Percentiles rank a stretch among this genome's conserved stretches.
These are phyloP conservation scores for Alternaria sp. DNA, from an alignment of 2,329 filamentous ascomycete genomes.

Conservation along the genomic window DNA sequence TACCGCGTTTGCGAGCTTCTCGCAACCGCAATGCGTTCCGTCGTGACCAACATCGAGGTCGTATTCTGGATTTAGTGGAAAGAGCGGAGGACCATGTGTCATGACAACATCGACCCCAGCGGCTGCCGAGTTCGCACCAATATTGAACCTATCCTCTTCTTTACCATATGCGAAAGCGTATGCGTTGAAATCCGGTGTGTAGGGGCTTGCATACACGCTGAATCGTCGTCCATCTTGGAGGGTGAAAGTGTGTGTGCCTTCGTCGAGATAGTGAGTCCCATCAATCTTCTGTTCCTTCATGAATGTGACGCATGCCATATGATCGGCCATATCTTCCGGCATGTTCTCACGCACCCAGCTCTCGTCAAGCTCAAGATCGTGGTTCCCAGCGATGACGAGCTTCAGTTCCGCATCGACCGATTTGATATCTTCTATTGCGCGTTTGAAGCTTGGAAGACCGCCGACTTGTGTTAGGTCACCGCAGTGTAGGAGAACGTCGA, in stretches of 20 bases:
- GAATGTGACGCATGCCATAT: constrained; percentile 31
- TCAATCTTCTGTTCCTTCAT: constrained; percentile 3
- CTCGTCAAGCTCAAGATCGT: constrained; percentile 65
- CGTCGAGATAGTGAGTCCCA: constrained; percentile 61
- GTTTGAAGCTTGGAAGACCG: constrained; percentile 53
- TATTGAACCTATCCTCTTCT: constrained; percentile 21
- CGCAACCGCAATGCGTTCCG: constrained; percentile 11
- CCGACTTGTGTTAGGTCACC: constrained; percentile 55
- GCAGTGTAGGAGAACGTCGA: constrained; percentile 62
- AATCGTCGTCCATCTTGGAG: constrained; percentile 57
- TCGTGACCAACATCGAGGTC: constrained; percentile 4
- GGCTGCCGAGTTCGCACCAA: constrained; percentile 26
- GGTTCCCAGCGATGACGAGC: constrained; percentile 67
- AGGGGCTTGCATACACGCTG: constrained; percentile 60
- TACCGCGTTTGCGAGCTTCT: background rate
- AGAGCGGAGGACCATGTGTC: constrained; percentile 62
- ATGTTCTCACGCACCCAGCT: constrained; percentile 14
- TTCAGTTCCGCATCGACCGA: constrained; percentile 62
- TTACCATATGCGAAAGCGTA: constrained; percentile 20
- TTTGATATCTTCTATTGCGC: constrained; percentile 56
- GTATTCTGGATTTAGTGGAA: background rate
- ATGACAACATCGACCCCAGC: constrained; percentile 61
- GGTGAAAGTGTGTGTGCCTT: constrained; percentile 57
- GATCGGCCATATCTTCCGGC: constrained; percentile 26
- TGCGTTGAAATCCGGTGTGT: constrained; percentile 48